Base-by-base conservation (phyloP, 2,329 filamentous ascomycete genomes). In the Drechslerella dactyloides region DNA sequence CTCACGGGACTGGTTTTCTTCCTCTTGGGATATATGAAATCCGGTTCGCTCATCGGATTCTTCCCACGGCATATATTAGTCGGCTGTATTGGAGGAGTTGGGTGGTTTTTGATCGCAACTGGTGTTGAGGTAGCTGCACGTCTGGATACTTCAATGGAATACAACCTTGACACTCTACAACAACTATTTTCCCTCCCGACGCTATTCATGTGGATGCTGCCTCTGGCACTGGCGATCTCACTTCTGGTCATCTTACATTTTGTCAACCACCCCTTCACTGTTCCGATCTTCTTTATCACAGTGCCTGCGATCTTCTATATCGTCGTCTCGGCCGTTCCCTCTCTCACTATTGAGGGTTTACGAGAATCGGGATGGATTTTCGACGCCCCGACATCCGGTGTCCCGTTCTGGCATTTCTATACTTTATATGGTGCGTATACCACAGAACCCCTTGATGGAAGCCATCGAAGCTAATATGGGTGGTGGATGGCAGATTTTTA, bases 351-450 rank as follows among this genome's bases (percentile, higher is more conserved):
- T 69, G 83, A 86, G 40, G 82, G 83, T 11, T 81, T 97, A 50
- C 88, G 92, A 59, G 80, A 85, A 8, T 82, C 84, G 54, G 94
- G 94, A 17, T 99, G 94, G 94, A 89, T 97, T 10, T 99, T 99
- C 76, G 85, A 91, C 76, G 89, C 89, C 0, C 93, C 94, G 0
- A 89, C 89, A 51, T 88, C 89, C 8, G 90, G 86, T 11, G 91
- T 96, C 76, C 92, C 94, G 0, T 99, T 96, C 87, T 99, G 94
- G 86, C 92, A 94, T 78, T 99, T 99, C 77, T 99, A 96, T 81
- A 96, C 91, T 0, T 85, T 97, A 53, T 99, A 96, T 80, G 88
- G 90, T 93, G 83, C n/a, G 44, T 10, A 21, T 19, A 8, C 17
- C 46, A 1, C 4, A 2, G 2, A 11, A 33, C 50, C 54, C 48